Percentiles rank a stretch among this genome's conserved stretches.
Evolutionary conservation across 176 grass and related monocot genomes (phyloP).

Genomic region (Hordeum vulgare): DNA sequence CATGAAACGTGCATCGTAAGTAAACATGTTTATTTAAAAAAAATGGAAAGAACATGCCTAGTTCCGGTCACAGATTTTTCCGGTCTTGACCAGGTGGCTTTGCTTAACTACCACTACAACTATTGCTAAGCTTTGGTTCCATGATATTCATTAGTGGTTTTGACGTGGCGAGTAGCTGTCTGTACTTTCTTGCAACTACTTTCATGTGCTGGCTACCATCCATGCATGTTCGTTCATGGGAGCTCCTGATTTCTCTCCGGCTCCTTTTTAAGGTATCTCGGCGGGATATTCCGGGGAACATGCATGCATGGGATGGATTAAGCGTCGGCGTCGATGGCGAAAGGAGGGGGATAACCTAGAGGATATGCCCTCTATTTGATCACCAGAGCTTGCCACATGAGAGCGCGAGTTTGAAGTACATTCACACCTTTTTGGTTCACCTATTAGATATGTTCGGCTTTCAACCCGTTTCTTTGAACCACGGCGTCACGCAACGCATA

Average conservation of each 20-base stretch:
- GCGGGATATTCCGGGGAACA: slow-evolving; percentile 22
- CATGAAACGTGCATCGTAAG: background rate
- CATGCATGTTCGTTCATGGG: background rate
- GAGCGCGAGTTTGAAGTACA: background rate
- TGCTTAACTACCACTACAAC: background rate
- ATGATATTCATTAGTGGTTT: background rate
- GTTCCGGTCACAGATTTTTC: background rate
- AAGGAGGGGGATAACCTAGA: background rate
- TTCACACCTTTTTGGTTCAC: background rate
- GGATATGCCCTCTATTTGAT: slow-evolving; percentile 12
- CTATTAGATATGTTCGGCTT: background rate
- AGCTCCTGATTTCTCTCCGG: slow-evolving; percentile 12
- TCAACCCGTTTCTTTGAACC: background rate
- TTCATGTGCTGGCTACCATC: background rate
- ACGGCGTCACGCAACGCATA: background rate
- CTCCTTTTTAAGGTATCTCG: slow-evolving; percentile 31
- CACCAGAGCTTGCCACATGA: background rate
- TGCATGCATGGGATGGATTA: background rate
- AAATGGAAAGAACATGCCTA: too few species aligned
- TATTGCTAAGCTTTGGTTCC: background rate
- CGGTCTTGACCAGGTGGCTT: background rate
- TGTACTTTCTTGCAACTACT: background rate
- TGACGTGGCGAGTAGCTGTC: background rate
- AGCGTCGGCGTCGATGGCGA: background rate
- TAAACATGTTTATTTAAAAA: background rate